These are phyloP conservation scores for Trichoderma gamsii DNA, from an alignment of 495 filamentous ascomycete species.

Conservation along the genomic window DNA sequence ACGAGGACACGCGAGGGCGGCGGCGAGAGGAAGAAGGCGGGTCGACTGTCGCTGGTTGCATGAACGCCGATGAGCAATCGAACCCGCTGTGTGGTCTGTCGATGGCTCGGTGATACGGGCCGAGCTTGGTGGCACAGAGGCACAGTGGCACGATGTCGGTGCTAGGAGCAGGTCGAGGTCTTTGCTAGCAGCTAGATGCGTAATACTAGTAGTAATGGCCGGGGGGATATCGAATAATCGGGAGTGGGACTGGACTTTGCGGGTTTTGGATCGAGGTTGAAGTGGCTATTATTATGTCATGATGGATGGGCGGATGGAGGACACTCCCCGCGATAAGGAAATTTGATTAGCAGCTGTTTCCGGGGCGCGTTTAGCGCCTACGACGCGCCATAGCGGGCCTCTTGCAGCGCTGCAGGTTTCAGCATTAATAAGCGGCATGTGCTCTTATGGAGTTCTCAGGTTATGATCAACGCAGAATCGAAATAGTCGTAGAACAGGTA, in stretches of 20 bases:
- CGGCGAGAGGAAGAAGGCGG: constrained; percentile 11
- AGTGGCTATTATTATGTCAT: constrained; percentile 5
- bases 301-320: constrained; percentile 7
- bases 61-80: background rate
- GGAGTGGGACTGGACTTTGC: constrained; percentile 1
- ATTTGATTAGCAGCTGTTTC: background rate
- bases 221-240: constrained; percentile 8
- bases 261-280: constrained; percentile 2
- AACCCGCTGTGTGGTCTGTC: background rate
- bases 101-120: background rate
- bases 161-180: background rate
- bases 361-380: background rate
- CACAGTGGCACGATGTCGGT: background rate
- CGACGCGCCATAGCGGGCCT: constrained; percentile 6
- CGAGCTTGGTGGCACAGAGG: background rate
- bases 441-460: background rate
- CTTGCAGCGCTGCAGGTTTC: background rate
- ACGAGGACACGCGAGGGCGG: constrained; percentile 8
- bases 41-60: constrained; percentile 14
- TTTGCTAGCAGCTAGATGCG: background rate
- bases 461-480: background rate
- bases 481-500: too few species aligned
- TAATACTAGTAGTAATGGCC: too few species aligned
- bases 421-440: background rate
- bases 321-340: background rate